Conservation (phyloP, 1,284 basidiomycete genomes). For the Ustilago trichophora region DNA sequence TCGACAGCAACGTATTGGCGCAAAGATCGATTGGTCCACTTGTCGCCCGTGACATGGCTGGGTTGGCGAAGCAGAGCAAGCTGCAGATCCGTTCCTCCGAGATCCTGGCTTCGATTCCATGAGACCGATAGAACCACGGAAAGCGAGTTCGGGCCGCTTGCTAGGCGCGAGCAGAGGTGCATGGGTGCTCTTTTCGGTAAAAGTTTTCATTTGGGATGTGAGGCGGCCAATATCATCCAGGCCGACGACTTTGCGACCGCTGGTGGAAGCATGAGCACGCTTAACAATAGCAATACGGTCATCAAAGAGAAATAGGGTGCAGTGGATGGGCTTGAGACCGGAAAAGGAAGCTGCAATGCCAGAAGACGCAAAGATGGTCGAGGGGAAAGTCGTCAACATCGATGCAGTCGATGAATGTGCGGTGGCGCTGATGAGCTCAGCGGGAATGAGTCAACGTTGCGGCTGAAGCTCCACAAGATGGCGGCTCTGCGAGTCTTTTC, state of each 20-base stretch:
- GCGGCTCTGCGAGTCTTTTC: slow-evolving; percentile 88
- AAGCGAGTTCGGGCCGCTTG: slow-evolving; percentile 82
- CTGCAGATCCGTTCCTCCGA: slow-evolving; percentile 76
- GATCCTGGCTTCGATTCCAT: slow-evolving; percentile 77
- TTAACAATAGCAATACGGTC: slow-evolving; percentile 93
- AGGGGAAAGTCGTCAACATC: slow-evolving; percentile 81
- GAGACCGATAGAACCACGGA: slow-evolving; percentile 85
- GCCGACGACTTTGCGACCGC: slow-evolving; percentile 79
- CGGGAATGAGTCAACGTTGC: slow-evolving; percentile 90
- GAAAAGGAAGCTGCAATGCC: slow-evolving; percentile 21
- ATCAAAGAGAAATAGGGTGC: slow-evolving; percentile 91
- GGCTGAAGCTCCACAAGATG: slow-evolving; percentile 84
- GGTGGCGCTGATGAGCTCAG: slow-evolving; percentile 72
- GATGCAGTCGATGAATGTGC: slow-evolving; percentile 89
- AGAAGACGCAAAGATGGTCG: slow-evolving; percentile 21
- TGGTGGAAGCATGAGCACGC: slow-evolving; percentile 77
- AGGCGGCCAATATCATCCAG: slow-evolving; percentile 84
- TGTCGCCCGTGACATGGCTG: slow-evolving; percentile 47
- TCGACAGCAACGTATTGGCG: slow-evolving; percentile 55
- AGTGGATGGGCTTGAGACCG: slow-evolving; percentile 72
- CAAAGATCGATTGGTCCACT: slow-evolving; percentile 48
- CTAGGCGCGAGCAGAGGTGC: slow-evolving; percentile 57
- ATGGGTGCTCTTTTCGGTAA: slow-evolving; percentile 65
- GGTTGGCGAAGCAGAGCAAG: slow-evolving; percentile 68
- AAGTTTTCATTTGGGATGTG: slow-evolving; percentile 66